Conservation (phyloP, 305 asterid species). For the Fraxinus velutina region DNA sequence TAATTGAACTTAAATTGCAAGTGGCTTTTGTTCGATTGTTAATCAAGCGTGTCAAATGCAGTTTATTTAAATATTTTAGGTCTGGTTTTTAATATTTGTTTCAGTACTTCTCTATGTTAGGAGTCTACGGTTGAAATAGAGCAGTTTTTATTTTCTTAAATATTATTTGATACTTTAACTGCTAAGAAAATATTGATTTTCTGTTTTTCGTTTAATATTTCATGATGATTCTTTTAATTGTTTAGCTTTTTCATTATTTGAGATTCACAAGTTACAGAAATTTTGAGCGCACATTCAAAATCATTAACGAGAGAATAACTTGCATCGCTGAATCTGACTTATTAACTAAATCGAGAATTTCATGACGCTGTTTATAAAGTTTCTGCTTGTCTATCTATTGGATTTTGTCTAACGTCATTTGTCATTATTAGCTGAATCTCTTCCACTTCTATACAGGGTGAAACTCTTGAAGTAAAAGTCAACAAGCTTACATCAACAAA, state of each 20-base stretch:
- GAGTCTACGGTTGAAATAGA: not conserved
- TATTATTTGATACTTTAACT: not conserved
- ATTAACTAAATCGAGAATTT: not conserved
- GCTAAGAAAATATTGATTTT: not conserved
- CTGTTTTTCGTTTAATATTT: not conserved
- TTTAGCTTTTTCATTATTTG: not conserved
- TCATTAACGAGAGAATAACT: not conserved
- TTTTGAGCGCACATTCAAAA: not conserved
- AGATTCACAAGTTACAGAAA: not conserved
- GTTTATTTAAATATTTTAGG: not conserved
- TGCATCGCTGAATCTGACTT: not conserved
- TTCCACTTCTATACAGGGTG: constrained; percentile 35
- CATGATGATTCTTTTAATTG: not conserved
- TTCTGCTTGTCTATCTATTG: not conserved
- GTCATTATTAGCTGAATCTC: not conserved
- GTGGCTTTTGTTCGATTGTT: not conserved
- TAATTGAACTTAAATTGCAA: not conserved
- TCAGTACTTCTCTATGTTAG: not conserved
- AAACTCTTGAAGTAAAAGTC: constrained; percentile 52
- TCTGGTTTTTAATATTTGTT: not conserved
- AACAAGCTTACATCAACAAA: constrained; percentile 56
- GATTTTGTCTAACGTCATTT: not conserved
- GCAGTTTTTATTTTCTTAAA: not conserved
- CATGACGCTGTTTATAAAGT: not conserved
- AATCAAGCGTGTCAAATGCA: not conserved